phyloP scores from a whole-genome alignment of 2,329 filamentous ascomycete genomes.

The Colletotrichum somersetense region DNA sequence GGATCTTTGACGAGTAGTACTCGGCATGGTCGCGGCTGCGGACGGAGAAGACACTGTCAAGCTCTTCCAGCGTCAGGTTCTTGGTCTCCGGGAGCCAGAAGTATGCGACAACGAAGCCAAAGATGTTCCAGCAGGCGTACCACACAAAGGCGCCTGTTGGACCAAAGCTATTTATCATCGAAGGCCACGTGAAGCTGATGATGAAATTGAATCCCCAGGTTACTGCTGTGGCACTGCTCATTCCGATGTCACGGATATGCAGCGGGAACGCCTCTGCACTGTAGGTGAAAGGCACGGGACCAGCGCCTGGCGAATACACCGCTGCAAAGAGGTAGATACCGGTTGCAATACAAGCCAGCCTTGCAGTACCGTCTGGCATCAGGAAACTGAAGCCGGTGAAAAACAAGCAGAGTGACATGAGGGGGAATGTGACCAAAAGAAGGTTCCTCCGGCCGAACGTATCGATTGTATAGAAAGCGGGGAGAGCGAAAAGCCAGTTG shows the following conservation, averaged over 20 bases:
- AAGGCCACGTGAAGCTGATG: conserved; percentile 53
- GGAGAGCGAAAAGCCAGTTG: conserved; percentile 70
- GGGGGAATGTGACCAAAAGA: conserved; percentile 68
- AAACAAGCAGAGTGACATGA: conserved; percentile 68
- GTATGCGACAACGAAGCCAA: conserved; percentile 51
- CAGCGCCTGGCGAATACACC: conserved; percentile 64
- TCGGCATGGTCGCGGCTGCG: conserved; percentile 48
- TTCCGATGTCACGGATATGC: conserved; percentile 67
- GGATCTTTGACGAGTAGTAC: conserved; percentile 50
- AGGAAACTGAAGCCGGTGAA: conserved; percentile 65
- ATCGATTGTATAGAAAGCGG: conserved; percentile 70
- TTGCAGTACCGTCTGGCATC: conserved; percentile 48
- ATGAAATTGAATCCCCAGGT: conserved; percentile 57
- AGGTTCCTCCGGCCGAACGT: conserved; percentile 69
- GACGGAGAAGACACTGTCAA: conserved; percentile 51
- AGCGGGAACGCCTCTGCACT: conserved; percentile 70
- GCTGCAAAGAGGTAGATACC: conserved; percentile 57
- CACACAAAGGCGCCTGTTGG: conserved; percentile 55
- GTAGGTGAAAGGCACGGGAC: conserved; percentile 71
- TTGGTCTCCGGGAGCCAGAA: conserved; percentile 54
- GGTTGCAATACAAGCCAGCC: conserved; percentile 51
- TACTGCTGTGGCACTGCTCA: conserved; percentile 58
- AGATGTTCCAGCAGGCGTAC: conserved; percentile 54
- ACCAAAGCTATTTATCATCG: conserved; percentile 44
- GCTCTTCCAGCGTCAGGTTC: conserved; percentile 51